Evolutionary conservation across 1,284 basidiomycete genomes (phyloP).

Genomic region (Mycosarcoma maydis): DNA sequence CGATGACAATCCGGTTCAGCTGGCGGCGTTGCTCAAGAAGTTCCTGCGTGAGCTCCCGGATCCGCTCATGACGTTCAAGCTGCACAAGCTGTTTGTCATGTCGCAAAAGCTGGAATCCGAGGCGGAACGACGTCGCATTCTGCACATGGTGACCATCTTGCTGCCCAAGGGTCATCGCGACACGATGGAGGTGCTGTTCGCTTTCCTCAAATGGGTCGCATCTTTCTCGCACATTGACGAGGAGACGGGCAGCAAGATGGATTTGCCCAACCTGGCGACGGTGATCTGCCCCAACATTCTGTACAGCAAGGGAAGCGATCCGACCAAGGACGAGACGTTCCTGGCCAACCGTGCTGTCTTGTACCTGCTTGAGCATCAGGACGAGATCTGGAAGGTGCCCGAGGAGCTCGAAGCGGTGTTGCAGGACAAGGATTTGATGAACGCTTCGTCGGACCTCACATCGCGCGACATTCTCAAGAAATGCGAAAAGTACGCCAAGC

Average conservation of each 20-base stretch:
- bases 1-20: constrained; percentile 94
- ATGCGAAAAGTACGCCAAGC: constrained; percentile 59
- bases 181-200: constrained; percentile 96
- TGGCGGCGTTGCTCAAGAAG: constrained; percentile 95
- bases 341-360: constrained; percentile 75
- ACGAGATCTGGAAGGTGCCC: constrained; percentile 75
- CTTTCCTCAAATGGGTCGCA: constrained; percentile 99
- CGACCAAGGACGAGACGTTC: constrained; percentile 91
- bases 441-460: constrained; percentile 55
- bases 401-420: constrained; percentile 60
- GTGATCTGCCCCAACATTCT: constrained; percentile 97
- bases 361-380: constrained; percentile 86
- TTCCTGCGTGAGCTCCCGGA: constrained; percentile 96
- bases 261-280: constrained; percentile 93
- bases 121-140: constrained; percentile 80
- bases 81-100: constrained; percentile 87
- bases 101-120: constrained; percentile 83
- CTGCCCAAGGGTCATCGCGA: constrained; percentile 93
- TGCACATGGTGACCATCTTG: constrained; percentile 87
- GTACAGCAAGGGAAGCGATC: constrained; percentile 83
- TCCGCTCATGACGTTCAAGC: constrained; percentile 91
- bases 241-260: constrained; percentile 98
- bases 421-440: constrained; percentile 62
- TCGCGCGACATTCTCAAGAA: constrained; percentile 60
- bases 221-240: constrained; percentile 98